Percentiles rank a stretch among this genome's conserved stretches.
Evolutionary conservation across 768 basidiomycete species (phyloP).

Genomic region (Boletus vinaceobasis): DNA sequence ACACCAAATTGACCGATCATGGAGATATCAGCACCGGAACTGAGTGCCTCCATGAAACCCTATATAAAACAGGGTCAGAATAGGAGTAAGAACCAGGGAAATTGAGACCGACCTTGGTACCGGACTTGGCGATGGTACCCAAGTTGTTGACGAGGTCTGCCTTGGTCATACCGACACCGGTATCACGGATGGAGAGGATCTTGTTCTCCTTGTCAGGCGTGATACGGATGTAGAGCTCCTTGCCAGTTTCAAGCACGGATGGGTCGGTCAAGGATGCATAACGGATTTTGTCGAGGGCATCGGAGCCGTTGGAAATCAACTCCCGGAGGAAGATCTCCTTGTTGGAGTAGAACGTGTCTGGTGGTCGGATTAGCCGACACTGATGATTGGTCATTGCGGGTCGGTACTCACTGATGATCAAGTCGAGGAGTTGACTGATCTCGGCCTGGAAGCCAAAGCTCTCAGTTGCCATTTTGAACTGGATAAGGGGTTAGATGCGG

Average conservation of each 20-base stretch:
- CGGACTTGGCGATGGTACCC: conserved; percentile 93
- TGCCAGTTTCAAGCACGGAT: conserved; percentile 80
- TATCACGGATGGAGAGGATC: conserved; percentile 84
- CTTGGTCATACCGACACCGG: conserved; percentile 99
- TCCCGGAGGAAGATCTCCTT: conserved; percentile 99
- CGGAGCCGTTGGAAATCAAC: conserved; percentile 93
- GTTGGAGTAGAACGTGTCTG: conserved; percentile 99
- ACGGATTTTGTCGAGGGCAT: conserved; percentile 99
- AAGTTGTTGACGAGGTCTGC: conserved; percentile 99
- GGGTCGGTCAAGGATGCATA: conserved; percentile 96
- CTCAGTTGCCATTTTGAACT: conserved; percentile 65
- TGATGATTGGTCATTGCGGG: neutral
- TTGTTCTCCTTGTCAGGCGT: conserved; percentile 96
- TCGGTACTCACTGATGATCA: conserved; percentile 86
- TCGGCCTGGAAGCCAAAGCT: conserved; percentile 98
- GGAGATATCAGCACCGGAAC: conserved; percentile 83
- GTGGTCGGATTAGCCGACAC: conserved; percentile 9
- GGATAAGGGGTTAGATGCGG: conserved; percentile 12
- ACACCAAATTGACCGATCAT: conserved; percentile 99
- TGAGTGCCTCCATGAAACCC: conserved; percentile 99
- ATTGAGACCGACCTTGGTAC: conserved; percentile 66
- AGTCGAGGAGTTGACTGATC: conserved; percentile 96
- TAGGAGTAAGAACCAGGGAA: neutral
- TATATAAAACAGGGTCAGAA: conserved; percentile 30
- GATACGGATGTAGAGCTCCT: conserved; percentile 94